Evolutionary conservation across 2,329 filamentous ascomycete genomes (phyloP).

Genomic region (Alternaria hordeiaustralica): DNA sequence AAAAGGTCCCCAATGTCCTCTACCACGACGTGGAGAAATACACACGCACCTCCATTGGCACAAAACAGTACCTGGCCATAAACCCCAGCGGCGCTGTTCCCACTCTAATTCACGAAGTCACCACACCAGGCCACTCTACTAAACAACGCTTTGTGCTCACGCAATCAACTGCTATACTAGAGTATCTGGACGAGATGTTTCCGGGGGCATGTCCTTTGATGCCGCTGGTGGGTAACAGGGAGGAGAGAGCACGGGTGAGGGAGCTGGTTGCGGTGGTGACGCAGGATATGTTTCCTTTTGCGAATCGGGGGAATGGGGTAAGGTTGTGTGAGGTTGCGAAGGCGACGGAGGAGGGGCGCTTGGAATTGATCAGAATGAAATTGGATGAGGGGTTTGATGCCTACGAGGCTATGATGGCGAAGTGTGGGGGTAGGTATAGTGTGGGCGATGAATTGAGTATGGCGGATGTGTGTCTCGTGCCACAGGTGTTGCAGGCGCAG

Average conservation of each 20-base stretch:
- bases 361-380: slow-evolving; percentile 30
- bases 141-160: not conserved
- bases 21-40: slow-evolving; percentile 62
- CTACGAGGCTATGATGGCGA: slow-evolving; percentile 57
- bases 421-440: slow-evolving; percentile 58
- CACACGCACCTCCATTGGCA: slow-evolving; percentile 51
- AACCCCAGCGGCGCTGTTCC: slow-evolving; percentile 54
- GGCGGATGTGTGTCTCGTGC: slow-evolving; percentile 65
- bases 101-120: slow-evolving; percentile 48
- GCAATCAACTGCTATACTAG: not conserved
- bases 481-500: slow-evolving; percentile 65
- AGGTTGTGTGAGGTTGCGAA: slow-evolving; percentile 53
- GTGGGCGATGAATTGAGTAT: slow-evolving; percentile 63
- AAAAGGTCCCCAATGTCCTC: slow-evolving; percentile 49
- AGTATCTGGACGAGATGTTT: not conserved
- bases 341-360: slow-evolving; percentile 25
- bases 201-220: not conserved
- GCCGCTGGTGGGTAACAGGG: slow-evolving; percentile 51
- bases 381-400: slow-evolving; percentile 62
- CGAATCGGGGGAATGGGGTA: slow-evolving; percentile 62
- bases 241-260: slow-evolving; percentile 58
- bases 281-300: slow-evolving; percentile 66
- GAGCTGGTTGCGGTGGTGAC: slow-evolving; percentile 62
- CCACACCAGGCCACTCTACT: slow-evolving; percentile 50
- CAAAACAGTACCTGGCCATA: slow-evolving; percentile 60